Evolutionary conservation across 164 flowering plant genomes (phyloP).

Genomic region (Piper betle): DNA sequence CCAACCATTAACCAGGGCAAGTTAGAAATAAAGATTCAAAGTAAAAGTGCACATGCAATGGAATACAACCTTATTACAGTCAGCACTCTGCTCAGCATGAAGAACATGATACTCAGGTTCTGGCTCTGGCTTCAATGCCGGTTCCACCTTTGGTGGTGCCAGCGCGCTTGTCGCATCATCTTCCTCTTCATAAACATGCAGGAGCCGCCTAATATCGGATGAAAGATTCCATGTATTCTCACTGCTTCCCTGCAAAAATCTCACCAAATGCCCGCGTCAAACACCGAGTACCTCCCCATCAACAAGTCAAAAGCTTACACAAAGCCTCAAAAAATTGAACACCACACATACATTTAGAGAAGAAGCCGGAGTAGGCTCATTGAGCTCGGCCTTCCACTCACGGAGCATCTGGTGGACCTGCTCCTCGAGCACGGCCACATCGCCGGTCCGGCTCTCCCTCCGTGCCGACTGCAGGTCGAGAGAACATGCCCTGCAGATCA

Average conservation of each 20-base stretch:
- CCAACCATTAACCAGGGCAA: neutral
- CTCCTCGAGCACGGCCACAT: slow-evolving; percentile 71
- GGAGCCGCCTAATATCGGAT: slow-evolving; percentile 60
- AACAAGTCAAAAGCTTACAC: neutral
- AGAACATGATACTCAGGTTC: slow-evolving; percentile 51
- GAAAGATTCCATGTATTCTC: slow-evolving; percentile 46
- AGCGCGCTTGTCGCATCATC: slow-evolving; percentile 57
- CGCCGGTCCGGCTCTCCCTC: slow-evolving; percentile 71
- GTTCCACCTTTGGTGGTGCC: slow-evolving; percentile 42
- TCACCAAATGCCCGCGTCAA: neutral
- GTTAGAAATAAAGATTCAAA: neutral
- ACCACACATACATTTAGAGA: slow-evolving; percentile 42
- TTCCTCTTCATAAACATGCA: slow-evolving; percentile 54
- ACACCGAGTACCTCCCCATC: neutral
- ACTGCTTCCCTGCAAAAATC: slow-evolving; percentile 57
- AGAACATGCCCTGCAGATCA: slow-evolving; percentile 79
- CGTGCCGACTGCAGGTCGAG: slow-evolving; percentile 82
- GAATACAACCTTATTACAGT: slow-evolving; percentile 42
- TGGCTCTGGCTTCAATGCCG: slow-evolving; percentile 25
- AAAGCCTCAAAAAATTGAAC: neutral
- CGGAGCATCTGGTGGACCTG: slow-evolving; percentile 95
- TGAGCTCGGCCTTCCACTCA: slow-evolving; percentile 93
- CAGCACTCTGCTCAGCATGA: slow-evolving; percentile 20
- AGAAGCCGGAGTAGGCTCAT: slow-evolving; percentile 85
- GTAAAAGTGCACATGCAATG: neutral